Percentiles rank a stretch among this genome's conserved stretches.
These are phyloP conservation scores for Encephalitozoon hellem DNA, from an alignment of 371 early-diverging fungal genomes.

Conservation along the genomic window DNA sequence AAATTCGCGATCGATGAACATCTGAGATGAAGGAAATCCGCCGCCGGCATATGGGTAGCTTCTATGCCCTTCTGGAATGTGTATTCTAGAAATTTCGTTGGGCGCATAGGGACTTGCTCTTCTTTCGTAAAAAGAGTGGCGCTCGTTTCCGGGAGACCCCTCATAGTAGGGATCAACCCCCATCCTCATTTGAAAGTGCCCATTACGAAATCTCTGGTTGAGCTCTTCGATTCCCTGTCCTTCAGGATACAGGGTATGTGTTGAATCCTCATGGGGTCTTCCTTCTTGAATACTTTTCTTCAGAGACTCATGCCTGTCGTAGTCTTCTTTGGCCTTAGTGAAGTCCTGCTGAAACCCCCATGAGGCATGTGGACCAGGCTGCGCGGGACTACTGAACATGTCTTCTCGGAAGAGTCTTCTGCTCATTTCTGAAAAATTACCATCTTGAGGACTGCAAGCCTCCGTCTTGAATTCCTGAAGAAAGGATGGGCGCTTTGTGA, in stretches of 20 bases:
- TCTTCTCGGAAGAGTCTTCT: neutral
- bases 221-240: neutral
- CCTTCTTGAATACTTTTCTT: neutral
- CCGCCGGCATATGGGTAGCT: neutral
- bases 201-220: neutral
- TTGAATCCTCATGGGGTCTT: neutral
- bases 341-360: neutral
- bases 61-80: neutral
- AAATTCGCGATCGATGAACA: neutral
- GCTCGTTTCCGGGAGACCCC: neutral
- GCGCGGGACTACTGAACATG: neutral
- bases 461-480: neutral
- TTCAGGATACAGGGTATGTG: neutral
- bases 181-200: neutral
- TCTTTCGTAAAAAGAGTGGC: neutral
- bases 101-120: neutral
- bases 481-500: neutral
- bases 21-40: neutral
- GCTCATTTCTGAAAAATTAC: neutral
- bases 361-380: neutral
- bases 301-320: neutral
- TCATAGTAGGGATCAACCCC: neutral
- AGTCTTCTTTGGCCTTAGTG: neutral
- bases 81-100: neutral
- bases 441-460: neutral